Percentiles rank a stretch among this genome's conserved stretches.
These are phyloP conservation scores for Annona cherimola DNA, from an alignment of 164 flowering plant genomes.

Conservation along the genomic window DNA sequence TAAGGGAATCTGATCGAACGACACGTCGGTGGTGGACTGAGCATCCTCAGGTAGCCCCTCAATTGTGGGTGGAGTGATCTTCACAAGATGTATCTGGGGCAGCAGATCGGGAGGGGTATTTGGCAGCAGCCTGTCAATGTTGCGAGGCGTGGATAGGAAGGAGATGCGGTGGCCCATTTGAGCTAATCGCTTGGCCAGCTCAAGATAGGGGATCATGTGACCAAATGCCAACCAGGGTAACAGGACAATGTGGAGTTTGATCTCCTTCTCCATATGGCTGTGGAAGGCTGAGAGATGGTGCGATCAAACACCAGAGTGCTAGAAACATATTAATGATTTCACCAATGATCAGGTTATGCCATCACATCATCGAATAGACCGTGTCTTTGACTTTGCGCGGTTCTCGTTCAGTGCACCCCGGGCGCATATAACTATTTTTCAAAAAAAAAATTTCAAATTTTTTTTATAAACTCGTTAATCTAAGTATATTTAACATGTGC, in stretches of 20 bases:
- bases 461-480: no score
- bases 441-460: no score
- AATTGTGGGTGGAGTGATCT: slow-evolving; percentile 22
- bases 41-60: slow-evolving; percentile 26
- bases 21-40: slow-evolving; percentile 38
- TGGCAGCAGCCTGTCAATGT: slow-evolving; percentile 14
- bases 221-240: slow-evolving; percentile 12
- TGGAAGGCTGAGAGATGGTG: no score
- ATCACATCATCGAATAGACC: no score
- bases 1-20: slow-evolving; percentile 12
- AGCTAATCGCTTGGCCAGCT: slow-evolving; percentile 10
- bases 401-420: no score
- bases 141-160: slow-evolving; percentile 12
- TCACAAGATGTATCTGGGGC: slow-evolving; percentile 15
- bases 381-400: no score
- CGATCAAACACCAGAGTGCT: no score
- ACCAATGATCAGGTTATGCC: no score
- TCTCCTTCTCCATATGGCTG: background rate
- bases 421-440: no score
- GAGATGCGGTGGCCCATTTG: slow-evolving; percentile 4
- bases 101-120: background rate
- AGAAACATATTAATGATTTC: no score
- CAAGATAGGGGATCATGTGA: slow-evolving; percentile 10
- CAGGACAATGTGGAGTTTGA: background rate
- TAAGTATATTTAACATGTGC: no score